Percentiles rank a stretch among this genome's conserved stretches.
Evolutionary conservation across 2,329 filamentous ascomycete genomes (phyloP).

Genomic region (Polytolypa hystricis): DNA sequence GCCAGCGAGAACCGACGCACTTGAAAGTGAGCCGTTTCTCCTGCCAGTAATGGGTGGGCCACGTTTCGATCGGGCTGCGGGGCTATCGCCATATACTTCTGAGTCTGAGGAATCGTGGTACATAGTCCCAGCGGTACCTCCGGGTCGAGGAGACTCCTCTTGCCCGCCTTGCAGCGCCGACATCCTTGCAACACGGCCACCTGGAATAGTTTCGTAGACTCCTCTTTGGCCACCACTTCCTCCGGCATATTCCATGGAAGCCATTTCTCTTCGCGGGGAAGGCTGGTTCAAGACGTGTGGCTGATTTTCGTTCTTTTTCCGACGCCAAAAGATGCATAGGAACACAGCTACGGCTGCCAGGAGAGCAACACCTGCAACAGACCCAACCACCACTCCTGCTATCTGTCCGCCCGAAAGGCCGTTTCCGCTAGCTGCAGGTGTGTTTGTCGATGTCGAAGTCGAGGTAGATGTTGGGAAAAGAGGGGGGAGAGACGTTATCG

Average conservation of each 20-base stretch:
- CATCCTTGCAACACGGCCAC: conserved; percentile 89
- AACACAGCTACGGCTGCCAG: conserved; percentile 53
- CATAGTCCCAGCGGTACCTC: conserved; percentile 34
- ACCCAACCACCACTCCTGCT: conserved; percentile 80
- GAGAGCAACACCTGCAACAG: conserved; percentile 58
- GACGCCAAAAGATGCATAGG: conserved; percentile 47
- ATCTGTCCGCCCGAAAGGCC: conserved; percentile 45
- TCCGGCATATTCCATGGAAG: conserved; percentile 34
- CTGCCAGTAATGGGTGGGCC: conserved; percentile 42
- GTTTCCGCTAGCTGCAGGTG: conserved; percentile 20
- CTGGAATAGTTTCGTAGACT: conserved; percentile 66
- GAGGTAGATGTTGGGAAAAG: conserved; percentile 55
- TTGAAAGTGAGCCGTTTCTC: conserved; percentile 81
- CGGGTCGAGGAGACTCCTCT: conserved; percentile 44
- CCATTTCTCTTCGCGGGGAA: conserved; percentile 46
- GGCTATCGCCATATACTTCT: conserved; percentile 60
- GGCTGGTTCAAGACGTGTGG: conserved; percentile 84
- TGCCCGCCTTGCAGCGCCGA: conserved; percentile 72
- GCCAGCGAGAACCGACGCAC: conserved; percentile 60
- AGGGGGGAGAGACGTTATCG: conserved; percentile 47
- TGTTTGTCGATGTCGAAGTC: conserved; percentile 43
- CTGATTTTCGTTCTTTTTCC: conserved; percentile 49
- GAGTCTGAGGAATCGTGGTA: conserved; percentile 47
- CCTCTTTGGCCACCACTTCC: conserved; percentile 22
- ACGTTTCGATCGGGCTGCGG: conserved; percentile 51